A percentile compares a stretch with the other conserved stretches of the same genome.
These are phyloP conservation scores for Monosiga brevicollis DNA, from an alignment of 78 protist species.

Conservation along the genomic window DNA sequence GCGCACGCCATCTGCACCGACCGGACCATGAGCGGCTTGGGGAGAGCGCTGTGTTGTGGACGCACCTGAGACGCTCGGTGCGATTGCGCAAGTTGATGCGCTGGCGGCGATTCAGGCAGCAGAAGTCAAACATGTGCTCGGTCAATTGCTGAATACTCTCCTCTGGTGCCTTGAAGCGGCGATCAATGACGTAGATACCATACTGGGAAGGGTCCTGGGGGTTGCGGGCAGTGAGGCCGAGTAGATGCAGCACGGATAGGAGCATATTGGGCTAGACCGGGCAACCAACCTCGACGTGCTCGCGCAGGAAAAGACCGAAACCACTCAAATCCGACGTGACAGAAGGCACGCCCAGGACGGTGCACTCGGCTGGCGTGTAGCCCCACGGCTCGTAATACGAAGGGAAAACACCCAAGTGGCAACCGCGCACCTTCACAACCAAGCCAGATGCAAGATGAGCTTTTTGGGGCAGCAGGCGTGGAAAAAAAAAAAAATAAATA, in stretches of 20 bases:
- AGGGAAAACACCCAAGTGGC: slow-evolving; percentile 75
- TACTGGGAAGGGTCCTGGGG: slow-evolving; percentile 27
- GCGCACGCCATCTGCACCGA: no score
- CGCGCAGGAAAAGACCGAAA: slow-evolving; percentile 57
- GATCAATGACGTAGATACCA: slow-evolving; percentile 64
- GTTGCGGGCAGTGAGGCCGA: background rate
- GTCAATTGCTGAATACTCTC: slow-evolving; percentile 62
- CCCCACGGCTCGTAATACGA: slow-evolving; percentile 75
- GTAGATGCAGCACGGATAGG: background rate
- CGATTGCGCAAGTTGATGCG: slow-evolving; percentile 57
- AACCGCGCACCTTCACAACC: slow-evolving; percentile 40
- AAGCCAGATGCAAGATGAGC: no score
- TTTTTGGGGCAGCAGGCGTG: no score
- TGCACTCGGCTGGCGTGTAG: slow-evolving; percentile 61
- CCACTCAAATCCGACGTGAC: slow-evolving; percentile 69
- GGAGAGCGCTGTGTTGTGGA: no score
- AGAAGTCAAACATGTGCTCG: slow-evolving; percentile 40
- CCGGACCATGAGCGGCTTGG: no score
- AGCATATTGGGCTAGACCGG: background rate
- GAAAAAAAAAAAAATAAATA: no score
- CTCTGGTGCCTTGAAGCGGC: slow-evolving; percentile 42
- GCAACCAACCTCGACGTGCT: background rate
- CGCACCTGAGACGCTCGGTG: slow-evolving; percentile 70
- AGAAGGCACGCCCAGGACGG: slow-evolving; percentile 63
- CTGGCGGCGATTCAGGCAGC: slow-evolving; percentile 20